phyloP scores from a whole-genome alignment of 495 filamentous ascomycete genomes.

The Bacidia rubella region DNA sequence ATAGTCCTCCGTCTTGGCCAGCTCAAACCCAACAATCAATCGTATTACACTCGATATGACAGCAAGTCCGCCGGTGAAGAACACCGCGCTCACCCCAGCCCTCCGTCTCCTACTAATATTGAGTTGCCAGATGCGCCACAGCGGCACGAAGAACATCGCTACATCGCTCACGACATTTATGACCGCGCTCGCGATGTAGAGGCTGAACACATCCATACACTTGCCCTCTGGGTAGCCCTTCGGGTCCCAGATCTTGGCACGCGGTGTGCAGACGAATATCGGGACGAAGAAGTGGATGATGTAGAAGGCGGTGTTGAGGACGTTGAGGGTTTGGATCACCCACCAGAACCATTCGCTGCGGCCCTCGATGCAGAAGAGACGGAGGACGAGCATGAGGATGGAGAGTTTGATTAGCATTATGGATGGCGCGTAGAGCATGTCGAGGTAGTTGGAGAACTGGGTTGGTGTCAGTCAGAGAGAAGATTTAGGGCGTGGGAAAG shows the following conservation, averaged over 20 bases:
- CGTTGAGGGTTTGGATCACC: neutral
- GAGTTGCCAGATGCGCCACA: neutral
- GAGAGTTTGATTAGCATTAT: slow-evolving; percentile 1
- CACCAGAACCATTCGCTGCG: neutral
- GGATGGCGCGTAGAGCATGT: slow-evolving; percentile 1
- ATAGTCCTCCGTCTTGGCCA: neutral
- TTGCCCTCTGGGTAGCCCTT: neutral
- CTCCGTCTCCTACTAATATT: slow-evolving; percentile 1
- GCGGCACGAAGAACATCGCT: neutral
- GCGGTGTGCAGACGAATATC: slow-evolving; percentile 3
- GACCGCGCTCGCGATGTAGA: neutral
- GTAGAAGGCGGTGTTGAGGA: slow-evolving; percentile 1
- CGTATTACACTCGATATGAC: slow-evolving; percentile 9
- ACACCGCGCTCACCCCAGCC: neutral
- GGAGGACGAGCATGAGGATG: neutral
- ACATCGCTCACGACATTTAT: slow-evolving; percentile 1
- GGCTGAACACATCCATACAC: neutral
- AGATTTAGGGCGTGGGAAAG: neutral
- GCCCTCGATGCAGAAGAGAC: neutral
- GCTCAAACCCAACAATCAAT: slow-evolving; percentile 1
- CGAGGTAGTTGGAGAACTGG: slow-evolving; percentile 1
- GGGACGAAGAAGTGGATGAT: neutral
- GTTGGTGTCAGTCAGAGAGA: neutral
- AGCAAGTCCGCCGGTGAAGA: neutral
- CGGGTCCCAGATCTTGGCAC: slow-evolving; percentile 6